Percentiles rank a stretch among this genome's conserved stretches.
phyloP scores from a whole-genome alignment of 2,329 filamentous ascomycete genomes.

The Colletotrichum sp. region DNA sequence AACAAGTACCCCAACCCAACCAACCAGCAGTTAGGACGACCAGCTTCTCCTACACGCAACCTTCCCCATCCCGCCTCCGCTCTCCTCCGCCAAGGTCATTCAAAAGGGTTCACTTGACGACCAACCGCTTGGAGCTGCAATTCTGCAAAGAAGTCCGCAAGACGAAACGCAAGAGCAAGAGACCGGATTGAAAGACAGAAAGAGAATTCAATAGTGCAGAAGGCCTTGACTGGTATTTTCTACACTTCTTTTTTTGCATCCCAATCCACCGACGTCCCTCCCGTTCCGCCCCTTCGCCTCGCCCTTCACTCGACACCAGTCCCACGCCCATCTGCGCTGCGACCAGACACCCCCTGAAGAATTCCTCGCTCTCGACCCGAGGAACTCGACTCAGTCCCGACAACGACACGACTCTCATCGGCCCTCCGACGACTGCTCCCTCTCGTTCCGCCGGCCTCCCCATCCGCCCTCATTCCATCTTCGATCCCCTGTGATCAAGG shows the following conservation, averaged over 20 bases:
- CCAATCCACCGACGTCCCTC: neutral
- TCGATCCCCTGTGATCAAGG: conserved; percentile 21
- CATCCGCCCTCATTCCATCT: conserved; percentile 18
- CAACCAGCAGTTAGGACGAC: neutral
- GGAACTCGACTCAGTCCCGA: conserved; percentile 41
- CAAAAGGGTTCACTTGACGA: conserved; percentile 10
- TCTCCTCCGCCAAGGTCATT: conserved; percentile 11
- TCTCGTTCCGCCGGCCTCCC: conserved; percentile 32
- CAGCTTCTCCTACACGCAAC: neutral
- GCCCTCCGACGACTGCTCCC: conserved; percentile 38
- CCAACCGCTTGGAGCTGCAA: conserved; percentile 14
- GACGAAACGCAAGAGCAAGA: conserved; percentile 18
- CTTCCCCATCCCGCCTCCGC: neutral
- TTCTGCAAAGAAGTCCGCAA: neutral
- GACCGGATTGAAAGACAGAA: conserved; percentile 24
- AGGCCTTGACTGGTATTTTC: conserved; percentile 46
- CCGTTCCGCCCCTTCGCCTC: conserved; percentile 1
- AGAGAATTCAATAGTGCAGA: conserved; percentile 31
- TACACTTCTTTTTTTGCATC: conserved; percentile 22
- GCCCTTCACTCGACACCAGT: conserved; percentile 16
- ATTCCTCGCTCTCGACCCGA: conserved; percentile 50
- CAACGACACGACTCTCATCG: conserved; percentile 26
- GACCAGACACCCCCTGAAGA: conserved; percentile 24
- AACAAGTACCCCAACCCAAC: neutral
- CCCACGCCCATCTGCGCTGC: neutral